phyloP scores from a whole-genome alignment of 805 yeast species.

The Blastobotrys robertii region DNA sequence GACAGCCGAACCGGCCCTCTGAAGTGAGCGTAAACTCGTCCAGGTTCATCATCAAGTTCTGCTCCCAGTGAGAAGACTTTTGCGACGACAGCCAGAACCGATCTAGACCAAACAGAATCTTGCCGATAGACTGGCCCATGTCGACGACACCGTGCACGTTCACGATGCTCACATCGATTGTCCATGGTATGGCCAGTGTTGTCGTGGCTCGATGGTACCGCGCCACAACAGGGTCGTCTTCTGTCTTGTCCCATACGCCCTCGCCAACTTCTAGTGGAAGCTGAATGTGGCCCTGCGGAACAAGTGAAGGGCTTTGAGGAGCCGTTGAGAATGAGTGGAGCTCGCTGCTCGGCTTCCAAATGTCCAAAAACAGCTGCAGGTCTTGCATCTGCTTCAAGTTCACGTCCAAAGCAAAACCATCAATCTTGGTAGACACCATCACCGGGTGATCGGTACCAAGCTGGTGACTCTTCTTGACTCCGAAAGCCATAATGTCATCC shows the following conservation, averaged over 20 bases:
- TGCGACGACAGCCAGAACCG: slow-evolving; percentile 60
- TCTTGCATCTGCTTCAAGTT: slow-evolving; percentile 84
- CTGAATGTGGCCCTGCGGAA: too few relatives aligned
- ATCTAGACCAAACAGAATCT: slow-evolving; percentile 44
- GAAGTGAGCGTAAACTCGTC: slow-evolving; percentile 43
- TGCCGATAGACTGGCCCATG: slow-evolving; percentile 78
- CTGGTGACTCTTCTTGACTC: slow-evolving; percentile 21
- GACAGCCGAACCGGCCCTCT: slow-evolving; percentile 76
- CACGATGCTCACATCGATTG: slow-evolving; percentile 45
- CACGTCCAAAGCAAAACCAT: slow-evolving; percentile 50
- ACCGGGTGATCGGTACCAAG: slow-evolving; percentile 6
- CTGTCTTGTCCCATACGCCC: background rate
- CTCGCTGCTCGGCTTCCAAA: slow-evolving; percentile 51
- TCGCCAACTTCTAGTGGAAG: background rate
- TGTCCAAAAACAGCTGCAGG: slow-evolving; percentile 67
- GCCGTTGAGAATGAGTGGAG: background rate
- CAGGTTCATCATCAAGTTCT: slow-evolving; percentile 53
- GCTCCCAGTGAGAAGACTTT: slow-evolving; percentile 62
- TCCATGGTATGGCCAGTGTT: slow-evolving; percentile 67
- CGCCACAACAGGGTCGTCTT: slow-evolving; percentile 14
- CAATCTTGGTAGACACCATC: slow-evolving; percentile 37
- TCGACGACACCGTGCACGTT: slow-evolving; percentile 52
- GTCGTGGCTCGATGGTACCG: slow-evolving; percentile 49
- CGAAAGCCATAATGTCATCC: slow-evolving; percentile 33
- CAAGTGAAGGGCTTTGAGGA: too few relatives aligned